Evolutionary conservation across 78 protist genomes (phyloP), one percentile per base, ranked within the genome.

Genomic region (Dictyostelium capitatum): DNA sequence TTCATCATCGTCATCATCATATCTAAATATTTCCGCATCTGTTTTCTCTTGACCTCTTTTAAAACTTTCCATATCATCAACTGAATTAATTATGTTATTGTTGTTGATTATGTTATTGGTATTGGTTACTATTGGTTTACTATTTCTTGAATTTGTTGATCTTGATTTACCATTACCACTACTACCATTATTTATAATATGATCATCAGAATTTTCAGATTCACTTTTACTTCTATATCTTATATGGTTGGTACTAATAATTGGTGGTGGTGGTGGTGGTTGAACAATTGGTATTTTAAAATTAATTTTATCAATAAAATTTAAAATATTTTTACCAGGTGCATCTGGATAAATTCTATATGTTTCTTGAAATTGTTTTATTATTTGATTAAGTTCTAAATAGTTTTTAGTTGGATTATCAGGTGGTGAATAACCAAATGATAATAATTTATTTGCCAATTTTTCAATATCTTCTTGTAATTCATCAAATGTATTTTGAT

Each of bases 311-410:
- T 85, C 83, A 7, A 85, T 37, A 75, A 57, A 85, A 6, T 53
- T 75, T 62, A 75, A 48, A 48, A 85, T 85, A 32, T 75, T 85
- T 57, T 85, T 85, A 54, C 92, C 92, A 62, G 92, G 92, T 15
- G 92, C 92, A 85, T 85, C 92, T 20, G 92, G 92, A 48, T 75
- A 75, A 23, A 85, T 75, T 25, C 92, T 56, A 74, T 57, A 75
- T 3, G 56, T 43, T 5, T 85, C 83, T 48, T 85, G 92, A 62
- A 85, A 85, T 9, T 73, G 32, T 62, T 85, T 85, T 28, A 85
- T 85, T 12, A 59, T 19, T 28, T 54, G 57, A 32, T 59, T 56
- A 37, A 85, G 75, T 4, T 56, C 50, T 7, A 46, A 64, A 69
- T 85, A 85, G 12, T 85, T 43, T 48, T 85, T 85, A 17, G 75